Base-by-base conservation (phyloP, 306 rosid genomes). In the Ormosia emarginata region DNA sequence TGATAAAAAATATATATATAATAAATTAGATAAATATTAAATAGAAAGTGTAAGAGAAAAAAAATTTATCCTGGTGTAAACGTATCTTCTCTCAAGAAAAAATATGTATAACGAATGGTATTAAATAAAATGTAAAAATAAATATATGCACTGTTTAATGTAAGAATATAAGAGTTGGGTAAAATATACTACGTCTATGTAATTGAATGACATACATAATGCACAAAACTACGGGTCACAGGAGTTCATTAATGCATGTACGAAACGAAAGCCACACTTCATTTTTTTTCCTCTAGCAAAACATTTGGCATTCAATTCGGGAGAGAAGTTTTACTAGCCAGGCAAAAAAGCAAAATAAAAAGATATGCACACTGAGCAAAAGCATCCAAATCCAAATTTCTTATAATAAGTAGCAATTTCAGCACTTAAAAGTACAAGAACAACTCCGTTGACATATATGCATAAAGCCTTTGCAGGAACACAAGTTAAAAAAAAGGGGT, bases 361-460 rank as follows among this genome's bases (percentile, higher is more conserved):
- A 12, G 4, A 32, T 29, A 49, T 14, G 43, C 78, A 18, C 70
- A 44, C 32, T 15, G 53, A 43, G 8, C 34, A 47, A 74, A 59
- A 29, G 24, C 73, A 84, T 61, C 67, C 37, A 81, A 72, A 49
- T 57, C 71, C 53, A 52, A 57, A 67, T 56, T 53, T 58, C 71
- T 33, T 18, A 3, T 30, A 71, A 34, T 2, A 56, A 24, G 29
- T 57, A 50, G 41, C 43, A 66, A 65, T 66, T 59, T 33, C 74
- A 84, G 67, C 72, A 24, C 14, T 79, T 12, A 18, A 10, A 58
- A 72, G 37, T 67, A 50, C 24, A 79, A n/a, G 29, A 39, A 74
- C 59, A 34, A 57, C 59, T 59, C 14, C 17, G 14, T 46, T 47
- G 55, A 67, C 55, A 84, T 67, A 52, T 67, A 47, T 49, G 72